Evolutionary conservation across 2,329 filamentous ascomycete species (phyloP).

Genomic region (Trichoderma aggressivum): DNA sequence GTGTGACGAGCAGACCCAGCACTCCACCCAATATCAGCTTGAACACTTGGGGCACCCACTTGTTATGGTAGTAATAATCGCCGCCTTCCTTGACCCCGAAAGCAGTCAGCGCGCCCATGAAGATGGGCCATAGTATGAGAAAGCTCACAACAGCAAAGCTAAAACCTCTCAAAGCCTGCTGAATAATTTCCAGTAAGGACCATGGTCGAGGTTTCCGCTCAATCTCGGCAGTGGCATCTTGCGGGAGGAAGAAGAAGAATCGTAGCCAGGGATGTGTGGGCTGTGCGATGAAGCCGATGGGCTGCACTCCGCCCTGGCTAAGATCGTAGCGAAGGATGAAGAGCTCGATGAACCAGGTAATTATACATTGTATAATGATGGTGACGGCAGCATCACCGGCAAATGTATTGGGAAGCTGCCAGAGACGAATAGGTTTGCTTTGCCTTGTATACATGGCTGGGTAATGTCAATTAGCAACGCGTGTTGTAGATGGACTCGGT

Average conservation of each 20-base stretch:
- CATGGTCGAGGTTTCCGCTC: neutral
- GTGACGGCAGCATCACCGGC: conserved; percentile 6
- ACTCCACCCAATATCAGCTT: conserved; percentile 6
- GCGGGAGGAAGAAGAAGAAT: neutral
- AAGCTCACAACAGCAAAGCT: conserved; percentile 5
- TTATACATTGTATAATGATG: conserved; percentile 5
- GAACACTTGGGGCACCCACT: conserved; percentile 3
- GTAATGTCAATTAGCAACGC: neutral
- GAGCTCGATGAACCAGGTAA: conserved; percentile 9
- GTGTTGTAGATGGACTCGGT: neutral
- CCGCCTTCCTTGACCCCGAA: neutral
- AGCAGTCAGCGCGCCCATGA: neutral
- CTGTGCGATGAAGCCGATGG: conserved; percentile 1
- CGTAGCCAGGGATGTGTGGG: neutral
- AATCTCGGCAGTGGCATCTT: neutral
- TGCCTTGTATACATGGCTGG: conserved; percentile 8
- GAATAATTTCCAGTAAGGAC: neutral
- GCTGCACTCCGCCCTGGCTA: neutral
- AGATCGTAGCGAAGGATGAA: conserved; percentile 10
- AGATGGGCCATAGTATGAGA: neutral
- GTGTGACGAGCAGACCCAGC: neutral
- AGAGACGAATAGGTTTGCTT: neutral
- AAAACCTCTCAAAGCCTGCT: neutral
- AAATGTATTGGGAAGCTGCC: conserved; percentile 9
- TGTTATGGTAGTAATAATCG: neutral